These are phyloP conservation scores for Colletotrichum abscissum DNA, from an alignment of 2,329 filamentous ascomycete genomes.

Conservation along the genomic window DNA sequence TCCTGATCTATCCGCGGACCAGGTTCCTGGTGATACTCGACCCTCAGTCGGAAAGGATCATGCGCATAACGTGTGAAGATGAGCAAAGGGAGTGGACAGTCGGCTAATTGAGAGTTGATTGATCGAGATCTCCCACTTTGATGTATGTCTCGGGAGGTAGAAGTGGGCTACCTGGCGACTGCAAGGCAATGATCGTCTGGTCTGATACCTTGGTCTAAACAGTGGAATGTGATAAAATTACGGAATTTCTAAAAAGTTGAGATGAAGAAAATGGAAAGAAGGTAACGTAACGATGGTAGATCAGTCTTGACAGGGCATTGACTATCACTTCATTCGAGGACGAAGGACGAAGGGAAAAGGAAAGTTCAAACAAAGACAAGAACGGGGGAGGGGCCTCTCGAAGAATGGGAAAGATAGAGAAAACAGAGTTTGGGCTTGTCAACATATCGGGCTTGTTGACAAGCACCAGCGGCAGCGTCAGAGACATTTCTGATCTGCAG, in stretches of 20 bases:
- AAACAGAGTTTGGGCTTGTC: slow-evolving; percentile 12
- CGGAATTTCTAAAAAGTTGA: background rate
- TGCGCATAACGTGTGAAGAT: background rate
- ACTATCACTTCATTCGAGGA: background rate
- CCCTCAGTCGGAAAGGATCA: background rate
- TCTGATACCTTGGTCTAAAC: background rate
- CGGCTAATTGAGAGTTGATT: background rate
- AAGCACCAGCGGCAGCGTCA: background rate
- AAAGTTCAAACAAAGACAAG: background rate
- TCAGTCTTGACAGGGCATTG: background rate
- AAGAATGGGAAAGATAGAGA: background rate
- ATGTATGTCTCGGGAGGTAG: slow-evolving; percentile 9
- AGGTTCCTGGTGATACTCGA: background rate
- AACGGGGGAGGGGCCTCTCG: background rate
- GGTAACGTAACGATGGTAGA: background rate
- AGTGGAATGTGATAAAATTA: slow-evolving; percentile 22
- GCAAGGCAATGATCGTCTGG: slow-evolving; percentile 7
- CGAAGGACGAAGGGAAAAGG: background rate
- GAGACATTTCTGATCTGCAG: background rate
- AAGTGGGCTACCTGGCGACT: background rate
- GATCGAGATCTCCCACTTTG: background rate
- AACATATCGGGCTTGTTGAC: background rate
- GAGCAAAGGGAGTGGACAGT: background rate
- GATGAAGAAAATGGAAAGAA: background rate
- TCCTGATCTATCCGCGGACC: slow-evolving; percentile 2